A percentile compares a stretch with the other conserved stretches of the same genome.
phyloP scores from a whole-genome alignment of 2,329 filamentous ascomycete genomes.

The Acrodontium crateriforme region DNA sequence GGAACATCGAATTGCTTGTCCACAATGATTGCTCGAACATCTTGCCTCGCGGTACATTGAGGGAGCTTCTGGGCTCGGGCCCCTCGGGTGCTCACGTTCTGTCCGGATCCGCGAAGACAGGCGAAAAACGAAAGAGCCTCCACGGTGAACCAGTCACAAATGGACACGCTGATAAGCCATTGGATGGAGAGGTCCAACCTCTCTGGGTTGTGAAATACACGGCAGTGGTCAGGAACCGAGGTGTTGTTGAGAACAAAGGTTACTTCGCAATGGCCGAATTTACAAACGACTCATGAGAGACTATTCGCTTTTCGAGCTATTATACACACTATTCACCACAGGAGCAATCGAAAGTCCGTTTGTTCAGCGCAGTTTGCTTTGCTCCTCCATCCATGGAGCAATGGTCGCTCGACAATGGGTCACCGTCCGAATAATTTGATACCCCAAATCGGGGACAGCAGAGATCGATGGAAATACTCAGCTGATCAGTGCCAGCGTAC shows the following conservation, averaged over 20 bases:
- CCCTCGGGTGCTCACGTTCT: conserved; percentile 63
- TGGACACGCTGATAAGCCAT: conserved; percentile 48
- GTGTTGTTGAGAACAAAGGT: conserved; percentile 95
- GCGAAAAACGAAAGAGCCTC: conserved; percentile 28
- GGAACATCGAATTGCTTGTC: conserved; percentile 75
- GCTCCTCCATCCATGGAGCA: no score
- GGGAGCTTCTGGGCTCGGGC: conserved; percentile 66
- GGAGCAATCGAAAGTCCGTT: no score
- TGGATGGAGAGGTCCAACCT: conserved; percentile 66
- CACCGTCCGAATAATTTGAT: no score
- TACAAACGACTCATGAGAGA: no score
- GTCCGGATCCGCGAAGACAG: conserved; percentile 34
- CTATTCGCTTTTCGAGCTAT: no score
- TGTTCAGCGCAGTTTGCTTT: no score
- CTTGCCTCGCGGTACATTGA: conserved; percentile 67
- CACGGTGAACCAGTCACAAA: conserved; percentile 26
- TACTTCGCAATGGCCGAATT: conserved; percentile 88
- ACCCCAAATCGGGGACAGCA: no score
- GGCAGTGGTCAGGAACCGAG: conserved; percentile 81
- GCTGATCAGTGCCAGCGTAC: no score
- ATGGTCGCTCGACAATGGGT: no score
- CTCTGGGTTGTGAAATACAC: conserved; percentile 98
- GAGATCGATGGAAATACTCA: no score
- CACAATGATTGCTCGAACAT: conserved; percentile 93
- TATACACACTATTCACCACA: no score